Conservation (phyloP, 305 asterid genomes). For the Salvia sclarea region DNA sequence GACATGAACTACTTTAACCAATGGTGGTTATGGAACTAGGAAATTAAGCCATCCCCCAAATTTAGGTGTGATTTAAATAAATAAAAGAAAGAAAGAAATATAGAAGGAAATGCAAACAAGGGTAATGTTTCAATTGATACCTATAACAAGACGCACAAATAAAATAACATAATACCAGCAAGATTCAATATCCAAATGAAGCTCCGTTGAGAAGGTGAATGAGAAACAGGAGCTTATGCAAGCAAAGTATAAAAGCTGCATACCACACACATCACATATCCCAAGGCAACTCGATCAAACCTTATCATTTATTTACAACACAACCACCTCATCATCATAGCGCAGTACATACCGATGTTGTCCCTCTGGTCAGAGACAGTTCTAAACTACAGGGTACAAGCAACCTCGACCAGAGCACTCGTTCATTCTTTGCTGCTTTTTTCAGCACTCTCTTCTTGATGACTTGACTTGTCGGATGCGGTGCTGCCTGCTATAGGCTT, state of each 20-base stretch:
- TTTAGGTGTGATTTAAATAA: background rate
- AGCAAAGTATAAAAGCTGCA: background rate
- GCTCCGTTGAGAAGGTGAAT: background rate
- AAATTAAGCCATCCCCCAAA: background rate
- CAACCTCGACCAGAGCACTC: background rate
- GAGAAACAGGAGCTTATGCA: background rate
- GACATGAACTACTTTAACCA: background rate
- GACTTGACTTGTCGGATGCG: constrained; percentile 23
- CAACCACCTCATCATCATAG: constrained; percentile 17
- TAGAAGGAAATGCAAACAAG: background rate
- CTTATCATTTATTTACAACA: constrained; percentile 31
- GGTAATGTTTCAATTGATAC: background rate
- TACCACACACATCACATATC: constrained; percentile 15
- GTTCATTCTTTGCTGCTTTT: constrained; percentile 32
- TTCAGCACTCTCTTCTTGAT: constrained; percentile 32
- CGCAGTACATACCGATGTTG: background rate
- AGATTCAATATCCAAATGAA: constrained; percentile 5
- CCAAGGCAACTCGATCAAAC: constrained; percentile 1
- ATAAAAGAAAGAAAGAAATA: too few species aligned
- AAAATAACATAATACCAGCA: background rate
- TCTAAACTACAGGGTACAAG: background rate
- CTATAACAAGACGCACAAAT: background rate
- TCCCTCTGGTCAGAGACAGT: constrained; percentile 26
- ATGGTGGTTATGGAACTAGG: background rate
- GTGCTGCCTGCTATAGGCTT: constrained; percentile 30